Evolutionary conservation across 768 basidiomycete species (phyloP).

Genomic region (Rhodotorula toruloides): DNA sequence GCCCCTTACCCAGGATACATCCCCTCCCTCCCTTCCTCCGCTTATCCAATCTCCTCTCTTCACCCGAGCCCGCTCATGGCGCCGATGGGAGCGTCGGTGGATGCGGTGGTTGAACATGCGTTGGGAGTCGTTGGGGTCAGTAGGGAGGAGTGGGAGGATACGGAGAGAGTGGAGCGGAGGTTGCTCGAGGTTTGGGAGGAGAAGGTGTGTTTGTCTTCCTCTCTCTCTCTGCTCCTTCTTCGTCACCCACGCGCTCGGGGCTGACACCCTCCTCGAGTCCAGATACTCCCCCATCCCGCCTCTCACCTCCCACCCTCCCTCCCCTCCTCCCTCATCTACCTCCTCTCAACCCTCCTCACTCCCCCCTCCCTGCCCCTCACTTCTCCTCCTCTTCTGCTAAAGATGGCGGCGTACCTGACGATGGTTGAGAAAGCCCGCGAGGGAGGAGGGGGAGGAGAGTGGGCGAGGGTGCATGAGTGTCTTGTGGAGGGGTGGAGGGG

Average conservation of each 20-base stretch:
- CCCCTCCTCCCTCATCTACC: not conserved
- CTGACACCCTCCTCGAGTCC: rapidly evolving
- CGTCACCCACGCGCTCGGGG: not conserved
- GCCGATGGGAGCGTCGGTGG: too few relatives aligned
- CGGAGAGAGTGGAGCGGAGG: not conserved
- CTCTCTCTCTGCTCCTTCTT: not conserved
- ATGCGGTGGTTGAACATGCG: not conserved
- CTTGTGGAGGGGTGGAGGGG: too few relatives aligned
- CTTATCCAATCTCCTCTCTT: too few relatives aligned
- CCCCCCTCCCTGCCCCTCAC: not conserved
- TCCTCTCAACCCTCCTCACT: not conserved
- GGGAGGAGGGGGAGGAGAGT: too few relatives aligned
- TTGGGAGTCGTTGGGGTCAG: not conserved
- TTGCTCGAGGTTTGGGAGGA: not conserved
- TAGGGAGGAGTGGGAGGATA: not conserved
- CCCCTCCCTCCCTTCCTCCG: too few relatives aligned
- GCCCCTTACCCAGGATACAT: too few relatives aligned
- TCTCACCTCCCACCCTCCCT: not conserved
- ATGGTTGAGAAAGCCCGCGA: too few relatives aligned
- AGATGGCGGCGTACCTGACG: too few relatives aligned
- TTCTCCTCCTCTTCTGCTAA: not conserved
- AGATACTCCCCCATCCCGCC: not conserved
- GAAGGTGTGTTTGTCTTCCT: not conserved
- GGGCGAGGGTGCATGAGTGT: too few relatives aligned
- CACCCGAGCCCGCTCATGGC: too few relatives aligned